These are phyloP conservation scores for Trypanosoma mega DNA, from an alignment of 208 protist species.

Conservation along the genomic window DNA sequence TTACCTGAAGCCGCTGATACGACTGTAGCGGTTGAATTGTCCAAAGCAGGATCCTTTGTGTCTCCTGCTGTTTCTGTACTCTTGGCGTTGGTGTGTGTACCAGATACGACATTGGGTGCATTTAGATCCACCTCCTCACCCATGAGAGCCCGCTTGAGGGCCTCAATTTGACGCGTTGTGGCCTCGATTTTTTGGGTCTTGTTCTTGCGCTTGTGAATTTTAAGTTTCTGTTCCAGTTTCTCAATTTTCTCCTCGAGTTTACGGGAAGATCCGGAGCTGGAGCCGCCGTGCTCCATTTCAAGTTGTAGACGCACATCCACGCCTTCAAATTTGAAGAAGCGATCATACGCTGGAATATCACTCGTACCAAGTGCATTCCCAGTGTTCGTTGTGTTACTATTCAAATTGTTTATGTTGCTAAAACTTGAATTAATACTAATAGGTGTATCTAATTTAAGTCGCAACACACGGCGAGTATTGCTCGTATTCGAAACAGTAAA, in stretches of 20 bases:
- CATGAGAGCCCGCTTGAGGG: constrained; percentile 51
- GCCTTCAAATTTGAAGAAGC: constrained; percentile 63
- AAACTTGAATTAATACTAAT: background rate
- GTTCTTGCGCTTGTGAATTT: constrained; percentile 85
- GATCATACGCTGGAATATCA: background rate
- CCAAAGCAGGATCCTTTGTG: too few species aligned
- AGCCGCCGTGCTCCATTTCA: constrained; percentile 62
- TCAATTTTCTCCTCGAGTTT: constrained; percentile 89
- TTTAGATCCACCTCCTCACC: constrained; percentile 69
- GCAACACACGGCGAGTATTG: constrained; percentile 51
- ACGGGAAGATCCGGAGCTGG: constrained; percentile 54
- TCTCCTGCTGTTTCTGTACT: background rate
- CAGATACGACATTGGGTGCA: background rate
- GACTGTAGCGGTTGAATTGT: too few species aligned
- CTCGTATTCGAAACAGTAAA: constrained; percentile 82
- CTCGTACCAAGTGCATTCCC: background rate
- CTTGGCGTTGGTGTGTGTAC: background rate
- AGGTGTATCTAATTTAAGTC: constrained; percentile 45
- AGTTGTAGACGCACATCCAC: constrained; percentile 72
- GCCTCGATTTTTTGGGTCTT: constrained; percentile 77
- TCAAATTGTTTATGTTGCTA: background rate
- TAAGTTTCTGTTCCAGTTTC: constrained; percentile 87
- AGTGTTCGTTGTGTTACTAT: background rate
- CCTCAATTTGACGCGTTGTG: constrained; percentile 60
- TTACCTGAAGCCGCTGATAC: too few species aligned